Evolutionary conservation across 768 basidiomycete genomes (phyloP).

Genomic region (Rhodosporidiobolus sp.): DNA sequence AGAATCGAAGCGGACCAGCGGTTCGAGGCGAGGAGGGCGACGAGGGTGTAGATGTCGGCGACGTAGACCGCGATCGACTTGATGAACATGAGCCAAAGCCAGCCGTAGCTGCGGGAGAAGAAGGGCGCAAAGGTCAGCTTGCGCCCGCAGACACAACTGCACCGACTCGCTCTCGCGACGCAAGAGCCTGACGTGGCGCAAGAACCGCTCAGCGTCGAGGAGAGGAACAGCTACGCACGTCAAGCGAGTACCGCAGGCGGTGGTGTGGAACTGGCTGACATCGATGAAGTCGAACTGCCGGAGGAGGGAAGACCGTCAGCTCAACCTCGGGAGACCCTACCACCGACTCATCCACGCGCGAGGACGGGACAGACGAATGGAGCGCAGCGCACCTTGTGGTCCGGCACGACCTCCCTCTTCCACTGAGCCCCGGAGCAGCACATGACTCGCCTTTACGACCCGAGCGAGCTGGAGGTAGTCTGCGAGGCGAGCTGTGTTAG

Average conservation of each 20-base stretch:
- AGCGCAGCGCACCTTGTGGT: constrained; percentile 75
- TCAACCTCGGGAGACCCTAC: not conserved
- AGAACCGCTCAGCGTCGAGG: not conserved
- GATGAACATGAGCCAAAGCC: constrained; percentile 86
- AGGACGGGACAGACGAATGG: not conserved
- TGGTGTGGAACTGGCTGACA: constrained; percentile 84
- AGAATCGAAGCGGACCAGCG: constrained; percentile 92
- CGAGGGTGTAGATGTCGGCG: constrained; percentile 94
- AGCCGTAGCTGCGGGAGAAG: constrained; percentile 66
- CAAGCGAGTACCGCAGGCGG: constrained; percentile 76
- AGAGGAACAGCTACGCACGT: constrained; percentile 58
- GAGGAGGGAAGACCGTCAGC: not conserved
- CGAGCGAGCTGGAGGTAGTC: not conserved
- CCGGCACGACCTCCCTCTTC: constrained; percentile 96
- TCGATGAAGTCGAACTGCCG: constrained; percentile 96
- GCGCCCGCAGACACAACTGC: no score
- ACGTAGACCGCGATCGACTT: constrained; percentile 95
- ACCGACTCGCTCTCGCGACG: no score
- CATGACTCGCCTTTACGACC: constrained; percentile 20
- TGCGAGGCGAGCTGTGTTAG: no score
- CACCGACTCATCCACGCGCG: not conserved
- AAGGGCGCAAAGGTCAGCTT: not conserved
- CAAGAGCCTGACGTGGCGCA: no score
- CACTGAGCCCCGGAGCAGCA: constrained; percentile 43
- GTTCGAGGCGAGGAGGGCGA: constrained; percentile 88